These are phyloP conservation scores for Penicillium soppii DNA, from an alignment of 495 filamentous ascomycete genomes.

Conservation along the genomic window DNA sequence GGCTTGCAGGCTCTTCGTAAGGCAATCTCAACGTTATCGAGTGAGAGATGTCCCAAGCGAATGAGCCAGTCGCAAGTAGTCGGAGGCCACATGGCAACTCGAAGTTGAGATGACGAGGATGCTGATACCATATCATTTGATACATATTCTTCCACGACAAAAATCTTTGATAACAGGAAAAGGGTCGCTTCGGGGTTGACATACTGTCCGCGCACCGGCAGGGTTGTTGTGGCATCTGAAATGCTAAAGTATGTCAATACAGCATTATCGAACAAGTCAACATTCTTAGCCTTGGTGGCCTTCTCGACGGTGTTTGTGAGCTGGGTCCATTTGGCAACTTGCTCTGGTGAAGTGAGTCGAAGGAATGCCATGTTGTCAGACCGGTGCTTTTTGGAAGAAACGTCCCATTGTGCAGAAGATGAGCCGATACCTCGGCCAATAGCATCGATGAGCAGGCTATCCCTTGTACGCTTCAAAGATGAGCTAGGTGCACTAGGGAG, in stretches of 20 bases:
- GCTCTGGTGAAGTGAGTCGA: slow-evolving; percentile 32
- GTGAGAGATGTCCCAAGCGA: slow-evolving; percentile 58
- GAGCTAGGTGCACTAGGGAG: slow-evolving; percentile 42
- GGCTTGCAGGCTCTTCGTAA: slow-evolving; percentile 54
- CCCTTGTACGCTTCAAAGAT: slow-evolving; percentile 60
- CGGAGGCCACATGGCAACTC: slow-evolving; percentile 49
- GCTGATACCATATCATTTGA: slow-evolving; percentile 19
- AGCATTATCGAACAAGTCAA: slow-evolving; percentile 37
- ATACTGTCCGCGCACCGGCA: slow-evolving; percentile 24
- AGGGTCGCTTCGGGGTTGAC: slow-evolving; percentile 44
- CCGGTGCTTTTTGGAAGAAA: slow-evolving; percentile 34
- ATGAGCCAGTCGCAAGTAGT: slow-evolving; percentile 61
- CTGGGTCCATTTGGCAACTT: slow-evolving; percentile 37
- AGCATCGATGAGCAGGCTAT: slow-evolving; percentile 68
- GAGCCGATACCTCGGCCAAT: slow-evolving; percentile 57
- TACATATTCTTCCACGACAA: slow-evolving; percentile 34
- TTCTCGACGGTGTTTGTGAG: slow-evolving; percentile 30
- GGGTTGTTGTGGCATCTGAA: slow-evolving; percentile 17
- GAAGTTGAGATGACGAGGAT: slow-evolving; percentile 36
- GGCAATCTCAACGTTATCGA: slow-evolving; percentile 57
- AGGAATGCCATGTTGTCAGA: slow-evolving; percentile 30
- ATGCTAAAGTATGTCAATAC: slow-evolving; percentile 35
- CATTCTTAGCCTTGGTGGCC: slow-evolving; percentile 25
- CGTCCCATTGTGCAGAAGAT: slow-evolving; percentile 36
- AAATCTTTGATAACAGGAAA: slow-evolving; percentile 57